Evolutionary conservation across 345 rosid species (phyloP).

Genomic region (Eucalyptus erythrocorys): DNA sequence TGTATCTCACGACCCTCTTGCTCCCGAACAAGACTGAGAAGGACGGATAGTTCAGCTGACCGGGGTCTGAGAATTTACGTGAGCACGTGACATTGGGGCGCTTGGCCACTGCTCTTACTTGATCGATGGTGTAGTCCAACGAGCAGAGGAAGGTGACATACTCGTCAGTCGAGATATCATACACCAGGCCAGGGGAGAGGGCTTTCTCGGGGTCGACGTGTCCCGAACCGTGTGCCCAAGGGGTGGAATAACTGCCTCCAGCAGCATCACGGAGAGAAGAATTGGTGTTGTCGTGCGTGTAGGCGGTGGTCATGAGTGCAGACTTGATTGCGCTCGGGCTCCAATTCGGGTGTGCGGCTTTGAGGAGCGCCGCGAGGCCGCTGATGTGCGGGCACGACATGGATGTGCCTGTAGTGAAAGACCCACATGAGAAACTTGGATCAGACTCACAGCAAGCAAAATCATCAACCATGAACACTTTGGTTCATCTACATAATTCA

Average conservation of each 20-base stretch:
- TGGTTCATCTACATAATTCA: not conserved
- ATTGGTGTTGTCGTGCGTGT: constrained; percentile 51
- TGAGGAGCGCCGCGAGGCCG: constrained; percentile 73
- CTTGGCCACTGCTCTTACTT: constrained; percentile 46
- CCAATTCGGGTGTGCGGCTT: constrained; percentile 85
- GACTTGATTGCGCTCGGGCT: constrained; percentile 86
- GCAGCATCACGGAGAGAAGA: constrained; percentile 57
- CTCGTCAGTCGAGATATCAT: constrained; percentile 59
- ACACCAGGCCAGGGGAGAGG: constrained; percentile 70
- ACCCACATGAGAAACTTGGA: not conserved
- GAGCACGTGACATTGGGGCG: constrained; percentile 49
- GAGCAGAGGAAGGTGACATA: constrained; percentile 71
- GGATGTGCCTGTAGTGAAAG: constrained; percentile 48
- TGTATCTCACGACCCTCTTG: constrained; percentile 55
- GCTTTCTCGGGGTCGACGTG: constrained; percentile 78
- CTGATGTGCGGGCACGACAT: constrained; percentile 98
- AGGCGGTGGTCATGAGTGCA: constrained; percentile 79
- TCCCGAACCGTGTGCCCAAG: constrained; percentile 78
- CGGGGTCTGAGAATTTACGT: constrained; percentile 48
- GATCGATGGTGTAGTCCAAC: constrained; percentile 38
- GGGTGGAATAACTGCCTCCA: constrained; percentile 38
- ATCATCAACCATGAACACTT: not conserved
- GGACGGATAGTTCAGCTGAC: constrained; percentile 78
- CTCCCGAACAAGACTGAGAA: constrained; percentile 63
- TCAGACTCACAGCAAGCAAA: not conserved